Evolutionary conservation across 495 filamentous ascomycete species (phyloP), one percentile per base, ranked within the genome.

Genomic region (Aspergillus homomorphus): DNA sequence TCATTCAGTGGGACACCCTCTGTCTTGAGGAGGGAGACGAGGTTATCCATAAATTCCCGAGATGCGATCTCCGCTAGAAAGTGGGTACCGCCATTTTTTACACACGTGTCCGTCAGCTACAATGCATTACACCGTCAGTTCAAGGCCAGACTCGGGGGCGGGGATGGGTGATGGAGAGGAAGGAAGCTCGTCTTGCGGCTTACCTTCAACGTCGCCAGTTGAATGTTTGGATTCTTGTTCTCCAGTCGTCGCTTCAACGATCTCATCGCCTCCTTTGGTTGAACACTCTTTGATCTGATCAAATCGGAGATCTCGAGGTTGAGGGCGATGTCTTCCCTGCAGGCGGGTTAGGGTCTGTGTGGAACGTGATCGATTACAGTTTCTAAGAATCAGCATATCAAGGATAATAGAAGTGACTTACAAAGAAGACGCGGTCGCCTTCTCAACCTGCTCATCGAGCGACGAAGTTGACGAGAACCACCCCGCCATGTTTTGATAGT

Each of bases 11-110:
- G 84, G 26, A 84, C 86, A 19, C 84, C 84, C 42, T 90, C 90
- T 26, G 87, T 84, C 68, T 93, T 94, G 42, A 98, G 78, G 7
- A 98, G 77, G 18, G 92, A 96, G 10, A 92, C 89, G 30, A 98
- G 73, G 65, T 96, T 97, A 72, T 98, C 94, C 90, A 98, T 95
- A 63, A 98, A 98, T 75, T 98, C 94, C 56, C 93, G 84, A 2
- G 92, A 96, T 15, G 94, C 93, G 58, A 98, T 92, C 73, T 98
- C 94, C 51, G 86, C 80, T 45, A 98, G 84, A 67, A 98, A 98
- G 73, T 98, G 94, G n/a, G 87, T 84, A 45, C 94, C 94, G 22
- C 94, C 94, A 74, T 98, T 98, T 73, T 98, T 98, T 28, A 98
- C 93, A 68, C 94, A 98, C 6, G 94, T 98, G 77, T 98, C 94